Conservation (phyloP, 306 rosid genomes). For the Ammopiptanthus mongolicus region DNA sequence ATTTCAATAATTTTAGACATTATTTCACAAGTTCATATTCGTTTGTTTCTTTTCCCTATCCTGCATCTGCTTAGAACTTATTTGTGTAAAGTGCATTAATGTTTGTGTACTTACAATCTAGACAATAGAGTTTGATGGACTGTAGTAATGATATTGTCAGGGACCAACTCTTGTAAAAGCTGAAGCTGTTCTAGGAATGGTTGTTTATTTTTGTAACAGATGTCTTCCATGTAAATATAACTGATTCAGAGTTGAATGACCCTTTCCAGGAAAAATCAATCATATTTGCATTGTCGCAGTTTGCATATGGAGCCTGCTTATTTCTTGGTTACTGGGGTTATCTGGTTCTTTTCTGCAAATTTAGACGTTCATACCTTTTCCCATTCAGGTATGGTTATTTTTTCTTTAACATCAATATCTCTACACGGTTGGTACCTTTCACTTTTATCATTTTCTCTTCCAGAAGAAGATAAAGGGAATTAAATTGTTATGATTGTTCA, state of each 20-base stretch:
- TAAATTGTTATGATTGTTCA: not conserved
- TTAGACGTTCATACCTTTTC: constrained; percentile 47
- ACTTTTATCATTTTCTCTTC: not conserved
- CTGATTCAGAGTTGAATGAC: constrained; percentile 26
- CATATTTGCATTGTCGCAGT: constrained; percentile 77
- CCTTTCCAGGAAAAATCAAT: constrained; percentile 73
- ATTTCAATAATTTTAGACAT: constrained; percentile 6
- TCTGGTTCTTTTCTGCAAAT: constrained; percentile 45
- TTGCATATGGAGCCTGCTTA: constrained; percentile 87
- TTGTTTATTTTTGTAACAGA: not conserved
- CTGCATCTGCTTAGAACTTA: not conserved
- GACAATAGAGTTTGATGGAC: constrained; percentile 8
- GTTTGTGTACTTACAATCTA: not conserved
- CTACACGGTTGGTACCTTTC: not conserved
- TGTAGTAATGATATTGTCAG: not conserved
- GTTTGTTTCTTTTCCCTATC: not conserved
- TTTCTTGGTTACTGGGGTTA: constrained; percentile 90
- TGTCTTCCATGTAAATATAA: constrained; percentile 18
- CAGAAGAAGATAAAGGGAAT: constrained; percentile 6
- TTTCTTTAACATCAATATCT: not conserved
- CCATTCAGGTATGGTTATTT: constrained; percentile 72
- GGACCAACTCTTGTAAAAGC: not conserved
- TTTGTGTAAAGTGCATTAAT: constrained; percentile 13
- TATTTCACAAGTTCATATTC: not conserved
- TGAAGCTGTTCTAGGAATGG: not conserved